A percentile compares a stretch with the other conserved stretches of the same genome.
These are phyloP conservation scores for Cutaneotrichosporon sp. DNA, from an alignment of 1,284 basidiomycete species.

Conservation along the genomic window DNA sequence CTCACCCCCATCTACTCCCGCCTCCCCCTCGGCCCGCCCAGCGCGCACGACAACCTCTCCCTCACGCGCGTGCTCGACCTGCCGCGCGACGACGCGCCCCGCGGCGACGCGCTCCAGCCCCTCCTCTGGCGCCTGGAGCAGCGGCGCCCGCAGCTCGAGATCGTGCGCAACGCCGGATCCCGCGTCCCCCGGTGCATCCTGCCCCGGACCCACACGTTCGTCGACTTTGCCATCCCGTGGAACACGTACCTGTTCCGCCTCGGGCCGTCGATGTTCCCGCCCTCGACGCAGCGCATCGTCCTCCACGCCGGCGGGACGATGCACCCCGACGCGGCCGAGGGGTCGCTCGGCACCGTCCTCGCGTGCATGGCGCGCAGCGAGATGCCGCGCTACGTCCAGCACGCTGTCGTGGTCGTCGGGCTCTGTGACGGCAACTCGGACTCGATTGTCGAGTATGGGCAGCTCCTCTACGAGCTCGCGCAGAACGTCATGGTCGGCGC, in stretches of 20 bases:
- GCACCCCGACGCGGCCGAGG: not conserved
- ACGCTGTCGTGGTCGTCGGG: not conserved
- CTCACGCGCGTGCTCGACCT: not conserved
- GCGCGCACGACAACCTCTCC: not conserved
- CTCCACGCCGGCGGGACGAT: not conserved
- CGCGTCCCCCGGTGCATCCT: slow-evolving; percentile 2
- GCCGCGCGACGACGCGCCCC: not conserved
- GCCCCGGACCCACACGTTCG: not conserved
- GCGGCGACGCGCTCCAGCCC: not conserved
- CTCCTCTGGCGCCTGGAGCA: slow-evolving; percentile 2
- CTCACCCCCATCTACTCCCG: not conserved
- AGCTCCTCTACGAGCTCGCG: not conserved
- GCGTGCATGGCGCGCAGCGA: not conserved
- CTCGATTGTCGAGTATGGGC: not conserved
- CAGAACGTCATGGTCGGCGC: not conserved
- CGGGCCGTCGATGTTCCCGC: not conserved
- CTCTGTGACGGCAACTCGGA: not conserved
- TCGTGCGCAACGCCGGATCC: not conserved
- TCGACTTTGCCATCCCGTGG: slow-evolving; percentile 9
- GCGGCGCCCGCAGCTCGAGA: not conserved
- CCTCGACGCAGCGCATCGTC: not conserved
- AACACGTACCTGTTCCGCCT: slow-evolving; percentile 8
- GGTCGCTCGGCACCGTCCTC: not conserved
- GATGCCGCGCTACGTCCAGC: not conserved
- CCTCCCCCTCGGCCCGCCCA: not conserved